Conservation (phyloP, 2,329 filamentous ascomycete genomes). For the Cordyceps militaris region DNA sequence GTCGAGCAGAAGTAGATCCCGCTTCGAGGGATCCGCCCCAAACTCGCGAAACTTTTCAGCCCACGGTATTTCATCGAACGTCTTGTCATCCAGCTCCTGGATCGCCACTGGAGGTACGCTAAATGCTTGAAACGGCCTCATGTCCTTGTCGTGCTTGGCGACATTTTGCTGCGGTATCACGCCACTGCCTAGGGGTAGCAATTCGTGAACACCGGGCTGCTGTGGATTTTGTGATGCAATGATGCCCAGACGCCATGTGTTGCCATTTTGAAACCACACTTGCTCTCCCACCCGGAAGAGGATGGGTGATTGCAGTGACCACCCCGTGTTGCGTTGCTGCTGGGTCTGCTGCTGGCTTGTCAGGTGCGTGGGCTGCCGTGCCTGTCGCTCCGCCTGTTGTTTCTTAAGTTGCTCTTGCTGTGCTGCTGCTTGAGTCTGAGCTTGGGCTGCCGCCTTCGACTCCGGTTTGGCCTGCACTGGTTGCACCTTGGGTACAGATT, state of each 20-base stretch:
- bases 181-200: slow-evolving; percentile 36
- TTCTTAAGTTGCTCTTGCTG: slow-evolving; percentile 12
- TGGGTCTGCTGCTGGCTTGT: slow-evolving; percentile 10
- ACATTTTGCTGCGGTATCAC: slow-evolving; percentile 32
- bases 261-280: slow-evolving; percentile 42
- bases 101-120: slow-evolving; percentile 39
- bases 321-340: slow-evolving; percentile 16
- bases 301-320: slow-evolving; percentile 28
- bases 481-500: slow-evolving; percentile 24
- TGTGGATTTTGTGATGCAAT: slow-evolving; percentile 29
- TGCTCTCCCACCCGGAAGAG: slow-evolving; percentile 43
- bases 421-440: background rate
- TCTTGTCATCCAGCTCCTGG: slow-evolving; percentile 31
- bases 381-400: slow-evolving; percentile 17
- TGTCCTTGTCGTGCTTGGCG: slow-evolving; percentile 32
- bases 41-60: slow-evolving; percentile 27
- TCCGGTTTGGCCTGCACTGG: slow-evolving; percentile 15
- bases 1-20: slow-evolving; percentile 38
- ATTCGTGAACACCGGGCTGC: slow-evolving; percentile 25
- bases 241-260: slow-evolving; percentile 42
- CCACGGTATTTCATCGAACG: slow-evolving; percentile 39
- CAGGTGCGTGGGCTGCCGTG: slow-evolving; percentile 14
- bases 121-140: slow-evolving; percentile 46
- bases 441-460: slow-evolving; percentile 5
- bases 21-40: slow-evolving; percentile 29